Evolutionary conservation across 495 filamentous ascomycete genomes (phyloP).

Genomic region (Cetradonia linearis): DNA sequence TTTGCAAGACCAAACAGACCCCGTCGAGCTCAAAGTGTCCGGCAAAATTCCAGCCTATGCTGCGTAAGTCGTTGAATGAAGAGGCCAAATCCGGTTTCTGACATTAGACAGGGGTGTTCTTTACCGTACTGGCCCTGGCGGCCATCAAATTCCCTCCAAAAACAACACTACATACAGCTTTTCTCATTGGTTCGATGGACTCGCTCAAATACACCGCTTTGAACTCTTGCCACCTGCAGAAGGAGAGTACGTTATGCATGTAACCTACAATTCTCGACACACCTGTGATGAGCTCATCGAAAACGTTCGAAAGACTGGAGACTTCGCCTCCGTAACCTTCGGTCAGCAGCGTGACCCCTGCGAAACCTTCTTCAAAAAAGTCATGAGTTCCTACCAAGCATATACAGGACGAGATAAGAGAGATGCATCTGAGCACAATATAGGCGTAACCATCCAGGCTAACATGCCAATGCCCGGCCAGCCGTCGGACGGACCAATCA

Average conservation of each 20-base stretch:
- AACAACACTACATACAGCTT: constrained; percentile 44
- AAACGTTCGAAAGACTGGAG: constrained; percentile 15
- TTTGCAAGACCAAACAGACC: constrained; percentile 37
- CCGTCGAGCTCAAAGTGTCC: constrained; percentile 40
- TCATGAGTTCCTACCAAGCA: constrained; percentile 17
- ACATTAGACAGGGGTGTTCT: constrained; percentile 41
- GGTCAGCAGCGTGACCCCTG: constrained; percentile 23
- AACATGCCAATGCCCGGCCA: constrained; percentile 17
- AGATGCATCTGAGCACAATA: constrained; percentile 2
- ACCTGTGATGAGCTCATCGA: constrained; percentile 17
- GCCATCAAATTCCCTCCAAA: constrained; percentile 45
- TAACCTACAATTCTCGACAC: constrained; percentile 62
- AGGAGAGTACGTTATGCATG: constrained; percentile 28
- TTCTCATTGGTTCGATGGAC: constrained; percentile 74
- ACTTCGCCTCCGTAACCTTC: constrained; percentile 13
- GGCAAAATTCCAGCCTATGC: constrained; percentile 44
- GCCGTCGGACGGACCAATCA: constrained; percentile 16
- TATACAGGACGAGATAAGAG: background rate
- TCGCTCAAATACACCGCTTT: constrained; percentile 65
- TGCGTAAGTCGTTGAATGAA: constrained; percentile 19
- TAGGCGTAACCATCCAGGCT: constrained; percentile 17
- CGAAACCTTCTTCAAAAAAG: constrained; percentile 22
- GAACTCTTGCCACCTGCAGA: constrained; percentile 40
- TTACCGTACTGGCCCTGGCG: constrained; percentile 63
- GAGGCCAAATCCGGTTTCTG: background rate